A percentile compares a stretch with the other conserved stretches of the same genome.
phyloP scores from a whole-genome alignment of 345 rosid species.

The Moricandia arvensis region DNA sequence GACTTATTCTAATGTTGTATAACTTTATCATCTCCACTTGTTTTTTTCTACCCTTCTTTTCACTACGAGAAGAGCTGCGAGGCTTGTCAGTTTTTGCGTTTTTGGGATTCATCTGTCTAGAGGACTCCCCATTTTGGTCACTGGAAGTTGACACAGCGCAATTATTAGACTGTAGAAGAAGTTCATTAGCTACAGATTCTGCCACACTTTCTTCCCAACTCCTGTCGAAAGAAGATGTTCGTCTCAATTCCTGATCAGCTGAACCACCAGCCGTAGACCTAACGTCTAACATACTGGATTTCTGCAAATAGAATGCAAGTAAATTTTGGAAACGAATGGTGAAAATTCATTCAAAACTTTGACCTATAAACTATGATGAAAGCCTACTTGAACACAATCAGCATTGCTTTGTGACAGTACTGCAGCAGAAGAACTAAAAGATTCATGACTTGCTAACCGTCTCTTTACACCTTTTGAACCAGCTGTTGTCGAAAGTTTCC shows the following conservation, averaged over 20 bases:
- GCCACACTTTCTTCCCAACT: slow-evolving; percentile 90
- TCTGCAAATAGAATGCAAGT: slow-evolving; percentile 40
- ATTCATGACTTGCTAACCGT: slow-evolving; percentile 52
- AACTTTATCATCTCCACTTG: slow-evolving; percentile 86
- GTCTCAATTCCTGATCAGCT: slow-evolving; percentile 52
- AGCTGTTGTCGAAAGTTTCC: slow-evolving; percentile 92
- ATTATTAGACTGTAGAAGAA: slow-evolving; percentile 64
- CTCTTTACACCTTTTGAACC: slow-evolving; percentile 78
- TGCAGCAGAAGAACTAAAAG: slow-evolving; percentile 45
- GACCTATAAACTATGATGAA: slow-evolving; percentile 6
- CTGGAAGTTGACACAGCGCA: slow-evolving; percentile 52
- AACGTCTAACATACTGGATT: slow-evolving; percentile 41
- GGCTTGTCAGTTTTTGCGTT: slow-evolving; percentile 62
- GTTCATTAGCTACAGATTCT: slow-evolving; percentile 84
- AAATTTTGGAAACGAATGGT: background rate
- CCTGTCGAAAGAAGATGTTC: slow-evolving; percentile 80
- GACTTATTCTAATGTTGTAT: slow-evolving; percentile 90
- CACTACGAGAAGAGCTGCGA: slow-evolving; percentile 81
- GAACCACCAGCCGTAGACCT: slow-evolving; percentile 48
- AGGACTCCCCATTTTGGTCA: slow-evolving; percentile 72
- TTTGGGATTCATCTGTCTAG: slow-evolving; percentile 56
- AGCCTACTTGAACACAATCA: slow-evolving; percentile 47
- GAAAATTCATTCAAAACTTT: background rate
- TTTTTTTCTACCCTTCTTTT: slow-evolving; percentile 75
- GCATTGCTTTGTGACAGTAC: slow-evolving; percentile 39